phyloP scores from a whole-genome alignment of 768 basidiomycete genomes.

The Psilocybe cyanescens region DNA sequence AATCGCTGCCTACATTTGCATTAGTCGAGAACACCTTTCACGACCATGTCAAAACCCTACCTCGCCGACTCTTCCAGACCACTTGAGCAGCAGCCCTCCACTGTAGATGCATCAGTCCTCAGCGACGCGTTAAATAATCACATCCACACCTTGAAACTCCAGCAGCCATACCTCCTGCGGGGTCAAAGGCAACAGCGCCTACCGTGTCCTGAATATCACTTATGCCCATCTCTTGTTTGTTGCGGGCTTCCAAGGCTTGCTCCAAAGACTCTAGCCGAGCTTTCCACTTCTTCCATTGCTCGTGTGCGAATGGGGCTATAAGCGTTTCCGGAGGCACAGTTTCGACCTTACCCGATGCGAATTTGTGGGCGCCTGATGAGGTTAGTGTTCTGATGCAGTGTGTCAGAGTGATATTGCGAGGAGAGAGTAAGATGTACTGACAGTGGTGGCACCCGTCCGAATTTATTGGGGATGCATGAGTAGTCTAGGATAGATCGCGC shows the following conservation, averaged over 20 bases:
- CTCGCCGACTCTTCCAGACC: constrained; percentile 77
- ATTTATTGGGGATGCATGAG: constrained; percentile 44
- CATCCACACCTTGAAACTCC: constrained; percentile 70
- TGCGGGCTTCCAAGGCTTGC: neutral
- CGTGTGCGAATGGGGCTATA: constrained; percentile 49
- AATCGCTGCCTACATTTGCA: constrained; percentile 55
- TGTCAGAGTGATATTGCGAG: neutral
- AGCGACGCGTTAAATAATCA: neutral
- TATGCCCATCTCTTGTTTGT: constrained; percentile 16
- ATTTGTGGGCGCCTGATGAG: constrained; percentile 59
- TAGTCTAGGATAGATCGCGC: constrained; percentile 63
- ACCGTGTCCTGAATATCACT: constrained; percentile 75
- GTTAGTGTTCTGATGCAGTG: constrained; percentile 54
- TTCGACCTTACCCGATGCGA: constrained; percentile 44
- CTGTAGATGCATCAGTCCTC: constrained; percentile 35
- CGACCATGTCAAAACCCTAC: constrained; percentile 35
- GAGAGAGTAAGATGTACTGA: constrained; percentile 34
- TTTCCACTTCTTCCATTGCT: constrained; percentile 69
- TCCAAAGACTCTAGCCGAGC: constrained; percentile 34
- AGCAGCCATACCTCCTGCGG: constrained; percentile 53
- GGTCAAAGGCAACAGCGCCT: constrained; percentile 69
- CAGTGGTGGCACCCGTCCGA: constrained; percentile 77
- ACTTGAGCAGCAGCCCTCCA: constrained; percentile 80
- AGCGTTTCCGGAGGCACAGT: constrained; percentile 48
- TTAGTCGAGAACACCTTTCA: neutral